Conservation (phyloP, 495 filamentous ascomycete genomes). For the Trichoderma asperelloides region DNA sequence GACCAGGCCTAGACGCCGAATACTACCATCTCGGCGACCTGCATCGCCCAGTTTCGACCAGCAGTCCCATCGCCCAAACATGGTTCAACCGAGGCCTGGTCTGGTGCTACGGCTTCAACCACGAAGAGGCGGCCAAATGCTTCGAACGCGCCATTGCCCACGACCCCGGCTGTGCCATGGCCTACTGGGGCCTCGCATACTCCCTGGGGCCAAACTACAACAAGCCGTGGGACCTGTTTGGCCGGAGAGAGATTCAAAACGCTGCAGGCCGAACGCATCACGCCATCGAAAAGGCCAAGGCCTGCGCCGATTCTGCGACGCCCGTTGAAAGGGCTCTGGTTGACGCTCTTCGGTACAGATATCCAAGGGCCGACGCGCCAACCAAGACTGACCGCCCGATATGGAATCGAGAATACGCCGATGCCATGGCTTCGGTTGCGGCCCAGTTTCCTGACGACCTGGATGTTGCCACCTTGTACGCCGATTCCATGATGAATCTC, state of each 20-base stretch:
- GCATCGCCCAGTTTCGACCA: slow-evolving; percentile 37
- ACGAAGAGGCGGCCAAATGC: slow-evolving; percentile 50
- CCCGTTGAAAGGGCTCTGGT: slow-evolving; percentile 49
- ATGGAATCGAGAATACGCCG: slow-evolving; percentile 50
- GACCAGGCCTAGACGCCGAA: neutral
- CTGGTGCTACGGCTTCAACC: slow-evolving; percentile 60
- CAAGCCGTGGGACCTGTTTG: slow-evolving; percentile 62
- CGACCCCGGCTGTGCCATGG: slow-evolving; percentile 50
- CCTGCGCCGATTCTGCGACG: slow-evolving; percentile 13
- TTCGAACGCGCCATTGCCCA: slow-evolving; percentile 47
- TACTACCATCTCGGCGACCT: slow-evolving; percentile 54
- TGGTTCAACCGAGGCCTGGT: slow-evolving; percentile 57
- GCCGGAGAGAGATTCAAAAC: slow-evolving; percentile 41
- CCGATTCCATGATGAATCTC: slow-evolving; percentile 60
- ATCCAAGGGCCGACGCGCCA: slow-evolving; percentile 33
- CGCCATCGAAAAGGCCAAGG: slow-evolving; percentile 28
- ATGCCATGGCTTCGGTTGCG: slow-evolving; percentile 53
- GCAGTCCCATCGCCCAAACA: slow-evolving; percentile 33
- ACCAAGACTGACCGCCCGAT: slow-evolving; percentile 32
- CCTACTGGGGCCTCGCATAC: slow-evolving; percentile 61
- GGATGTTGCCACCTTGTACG: slow-evolving; percentile 53
- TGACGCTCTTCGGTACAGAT: slow-evolving; percentile 46
- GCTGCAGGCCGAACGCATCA: slow-evolving; percentile 37
- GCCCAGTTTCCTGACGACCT: slow-evolving; percentile 43
- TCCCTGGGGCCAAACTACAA: slow-evolving; percentile 64